A percentile compares a stretch with the other conserved stretches of the same genome.
Evolutionary conservation across 2,329 filamentous ascomycete genomes (phyloP).

Genomic region (Coniella vitis): DNA sequence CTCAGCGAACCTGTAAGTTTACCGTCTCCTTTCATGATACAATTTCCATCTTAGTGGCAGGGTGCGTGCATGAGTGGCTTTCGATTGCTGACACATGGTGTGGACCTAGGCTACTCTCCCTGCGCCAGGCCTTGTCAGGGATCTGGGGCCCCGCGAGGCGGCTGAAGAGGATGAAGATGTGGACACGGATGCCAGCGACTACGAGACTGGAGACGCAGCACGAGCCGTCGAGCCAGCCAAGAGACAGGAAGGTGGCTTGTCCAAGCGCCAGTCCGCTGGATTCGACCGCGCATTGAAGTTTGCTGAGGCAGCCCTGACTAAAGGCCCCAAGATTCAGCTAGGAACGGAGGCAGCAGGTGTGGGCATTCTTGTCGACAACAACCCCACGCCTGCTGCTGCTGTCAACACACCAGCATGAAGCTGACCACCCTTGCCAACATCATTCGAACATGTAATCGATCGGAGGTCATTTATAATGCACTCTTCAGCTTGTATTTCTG

Average conservation of each 20-base stretch:
- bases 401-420: neutral
- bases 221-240: no score
- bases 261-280: slow-evolving; percentile 31
- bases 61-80: neutral
- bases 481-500: no score
- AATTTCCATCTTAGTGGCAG: no score
- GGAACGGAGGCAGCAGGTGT: slow-evolving; percentile 34
- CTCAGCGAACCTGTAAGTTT: slow-evolving; percentile 14
- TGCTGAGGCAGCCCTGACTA: slow-evolving; percentile 32
- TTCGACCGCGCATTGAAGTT: slow-evolving; percentile 35
- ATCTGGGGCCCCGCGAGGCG: slow-evolving; percentile 12
- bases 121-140: slow-evolving; percentile 7
- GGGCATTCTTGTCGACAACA: slow-evolving; percentile 33
- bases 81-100: neutral
- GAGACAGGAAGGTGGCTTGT: slow-evolving; percentile 7
- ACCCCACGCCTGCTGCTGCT: slow-evolving; percentile 16
- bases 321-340: slow-evolving; percentile 32
- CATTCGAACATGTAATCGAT: no score
- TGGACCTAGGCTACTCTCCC: slow-evolving; percentile 10
- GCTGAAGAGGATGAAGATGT: neutral
- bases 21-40: no score
- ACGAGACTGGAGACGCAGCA: neutral
- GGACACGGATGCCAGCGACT: neutral
- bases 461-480: no score
- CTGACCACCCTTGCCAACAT: neutral